Percentiles rank a stretch among this genome's conserved stretches.
Evolutionary conservation across 2,329 filamentous ascomycete genomes (phyloP).

Genomic region (Hypoxylon sp.): DNA sequence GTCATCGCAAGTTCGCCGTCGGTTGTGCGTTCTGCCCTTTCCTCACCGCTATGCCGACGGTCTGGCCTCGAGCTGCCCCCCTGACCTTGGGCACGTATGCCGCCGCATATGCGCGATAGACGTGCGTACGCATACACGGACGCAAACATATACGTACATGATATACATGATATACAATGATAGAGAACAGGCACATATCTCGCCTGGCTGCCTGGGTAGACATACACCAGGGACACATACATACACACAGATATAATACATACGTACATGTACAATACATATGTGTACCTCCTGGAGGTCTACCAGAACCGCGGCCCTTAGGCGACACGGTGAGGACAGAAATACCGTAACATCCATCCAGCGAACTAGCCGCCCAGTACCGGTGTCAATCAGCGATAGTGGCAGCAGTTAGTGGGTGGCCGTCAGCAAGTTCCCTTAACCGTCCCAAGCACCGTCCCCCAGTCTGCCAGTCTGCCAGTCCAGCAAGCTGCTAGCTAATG

Average conservation of each 20-base stretch:
- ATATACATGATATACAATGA: not conserved
- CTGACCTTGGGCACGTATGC: conserved; percentile 15
- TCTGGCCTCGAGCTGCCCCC: no score
- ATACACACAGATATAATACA: not conserved
- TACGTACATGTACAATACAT: not conserved
- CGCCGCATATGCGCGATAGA: conserved; percentile 17
- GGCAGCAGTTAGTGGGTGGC: conserved; percentile 2
- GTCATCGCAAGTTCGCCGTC: conserved; percentile 27
- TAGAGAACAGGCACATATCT: no score
- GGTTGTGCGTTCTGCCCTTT: conserved; percentile 3
- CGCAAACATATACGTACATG: conserved; percentile 1
- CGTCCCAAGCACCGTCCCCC: conserved; percentile 16
- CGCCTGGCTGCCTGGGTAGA: conserved; percentile 1
- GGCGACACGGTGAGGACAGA: conserved; percentile 23
- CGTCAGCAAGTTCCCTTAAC: conserved; percentile 24
- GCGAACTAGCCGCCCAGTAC: conserved; percentile 5
- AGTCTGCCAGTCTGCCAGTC: no score
- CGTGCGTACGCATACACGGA: not conserved
- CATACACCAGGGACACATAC: not conserved
- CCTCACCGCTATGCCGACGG: conserved; percentile 20
- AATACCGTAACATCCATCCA: conserved; percentile 27
- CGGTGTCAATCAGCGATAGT: not conserved
- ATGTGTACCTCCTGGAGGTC: not conserved
- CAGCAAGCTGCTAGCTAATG: no score
- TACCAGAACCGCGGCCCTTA: conserved; percentile 18